phyloP scores from a whole-genome alignment of 306 rosid genomes.

The Dryas octopetala region DNA sequence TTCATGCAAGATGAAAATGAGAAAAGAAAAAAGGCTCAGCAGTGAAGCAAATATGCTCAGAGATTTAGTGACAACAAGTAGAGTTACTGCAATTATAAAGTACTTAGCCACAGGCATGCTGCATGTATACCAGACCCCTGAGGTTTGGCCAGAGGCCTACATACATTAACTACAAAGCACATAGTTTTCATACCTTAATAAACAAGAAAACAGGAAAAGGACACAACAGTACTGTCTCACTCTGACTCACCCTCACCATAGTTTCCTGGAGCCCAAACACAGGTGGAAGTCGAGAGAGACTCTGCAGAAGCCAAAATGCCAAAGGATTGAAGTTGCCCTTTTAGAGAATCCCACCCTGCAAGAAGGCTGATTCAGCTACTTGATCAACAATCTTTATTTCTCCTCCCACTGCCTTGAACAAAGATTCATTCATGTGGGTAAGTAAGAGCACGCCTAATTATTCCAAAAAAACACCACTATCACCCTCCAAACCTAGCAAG shows the following conservation, averaged over 20 bases:
- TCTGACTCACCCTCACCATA: slow-evolving; percentile 24
- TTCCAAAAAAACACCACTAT: slow-evolving; percentile 9
- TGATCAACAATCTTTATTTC: slow-evolving; percentile 20
- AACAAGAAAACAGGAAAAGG: slow-evolving; percentile 15
- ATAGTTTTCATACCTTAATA: neutral
- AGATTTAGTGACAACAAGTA: neutral
- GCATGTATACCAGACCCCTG: slow-evolving; percentile 2
- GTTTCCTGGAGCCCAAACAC: slow-evolving; percentile 26
- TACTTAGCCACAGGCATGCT: neutral
- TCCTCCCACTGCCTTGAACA: slow-evolving; percentile 20
- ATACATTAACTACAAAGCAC: neutral
- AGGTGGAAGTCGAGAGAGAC: slow-evolving; percentile 24
- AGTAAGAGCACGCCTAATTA: neutral
- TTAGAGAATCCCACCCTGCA: slow-evolving; percentile 46
- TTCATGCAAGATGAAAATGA: neutral
- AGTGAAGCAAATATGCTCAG: neutral
- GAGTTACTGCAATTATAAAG: neutral
- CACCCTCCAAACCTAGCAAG: slow-evolving; percentile 13
- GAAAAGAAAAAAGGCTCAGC: neutral
- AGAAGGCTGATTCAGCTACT: slow-evolving; percentile 34
- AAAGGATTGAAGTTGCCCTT: slow-evolving; percentile 98
- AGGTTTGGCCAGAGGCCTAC: slow-evolving; percentile 36
- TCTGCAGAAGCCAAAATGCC: slow-evolving; percentile 67
- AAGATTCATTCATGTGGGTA: slow-evolving; percentile 8
- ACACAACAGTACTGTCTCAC: slow-evolving; percentile 9